phyloP scores from a whole-genome alignment of 306 rosid species.

The Pueraria montana region DNA sequence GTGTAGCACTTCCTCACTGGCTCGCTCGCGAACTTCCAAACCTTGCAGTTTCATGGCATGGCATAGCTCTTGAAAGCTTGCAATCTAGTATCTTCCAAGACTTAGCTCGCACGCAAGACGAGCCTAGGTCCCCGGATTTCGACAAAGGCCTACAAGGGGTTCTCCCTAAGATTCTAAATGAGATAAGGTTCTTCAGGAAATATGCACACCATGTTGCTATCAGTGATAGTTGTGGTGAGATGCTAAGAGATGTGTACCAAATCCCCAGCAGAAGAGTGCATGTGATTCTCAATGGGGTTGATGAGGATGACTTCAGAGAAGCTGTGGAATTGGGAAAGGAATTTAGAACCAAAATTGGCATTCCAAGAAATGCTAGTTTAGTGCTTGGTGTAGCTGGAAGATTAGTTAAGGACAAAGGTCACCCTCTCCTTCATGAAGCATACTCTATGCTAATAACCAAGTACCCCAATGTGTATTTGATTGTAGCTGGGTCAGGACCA shows the following conservation, averaged over 20 bases:
- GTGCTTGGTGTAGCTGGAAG: conserved; percentile 97
- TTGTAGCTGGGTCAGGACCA: conserved; percentile 95
- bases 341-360: conserved; percentile 67
- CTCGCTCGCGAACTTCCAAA: conserved; percentile 70
- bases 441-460: conserved; percentile 64
- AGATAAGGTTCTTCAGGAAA: conserved; percentile 85
- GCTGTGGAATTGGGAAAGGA: conserved; percentile 63
- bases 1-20: conserved; percentile 95
- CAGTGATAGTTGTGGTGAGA: conserved; percentile 95
- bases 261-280: conserved; percentile 83
- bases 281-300: conserved; percentile 90
- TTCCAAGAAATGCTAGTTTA: conserved; percentile 74
- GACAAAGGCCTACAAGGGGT: conserved; percentile 73
- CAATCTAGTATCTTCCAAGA: conserved; percentile 90
- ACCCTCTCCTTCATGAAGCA: conserved; percentile 89
- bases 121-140: conserved; percentile 73
- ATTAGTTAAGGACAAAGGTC: conserved; percentile 94
- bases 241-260: conserved; percentile 89
- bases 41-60: conserved; percentile 97
- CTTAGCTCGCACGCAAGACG: conserved; percentile 61
- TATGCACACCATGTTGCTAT: conserved; percentile 90
- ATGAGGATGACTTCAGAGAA: conserved; percentile 66
- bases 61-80: conserved; percentile 90
- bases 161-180: conserved; percentile 81
- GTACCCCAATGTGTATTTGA: conserved; percentile 65